These are phyloP conservation scores for Gynandropsis gynandra DNA, from an alignment of 345 rosid species.

Conservation along the genomic window DNA sequence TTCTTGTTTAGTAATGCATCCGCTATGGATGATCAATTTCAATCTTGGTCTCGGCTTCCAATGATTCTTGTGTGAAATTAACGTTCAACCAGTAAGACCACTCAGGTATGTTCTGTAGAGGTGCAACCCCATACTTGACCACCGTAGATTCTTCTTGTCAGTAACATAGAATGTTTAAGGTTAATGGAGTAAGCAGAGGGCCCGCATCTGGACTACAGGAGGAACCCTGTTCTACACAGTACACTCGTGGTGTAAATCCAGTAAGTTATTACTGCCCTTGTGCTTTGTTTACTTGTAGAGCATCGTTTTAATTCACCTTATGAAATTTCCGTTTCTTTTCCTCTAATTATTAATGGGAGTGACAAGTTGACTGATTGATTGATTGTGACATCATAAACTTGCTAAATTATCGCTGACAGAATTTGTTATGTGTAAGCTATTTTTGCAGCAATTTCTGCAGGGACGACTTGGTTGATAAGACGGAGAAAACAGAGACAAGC, in stretches of 20 bases:
- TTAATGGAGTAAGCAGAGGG: slow-evolving; percentile 24
- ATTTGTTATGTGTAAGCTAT: slow-evolving; percentile 30
- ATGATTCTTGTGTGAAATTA: background rate
- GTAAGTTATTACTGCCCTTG: slow-evolving; percentile 8
- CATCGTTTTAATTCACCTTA: slow-evolving; percentile 21
- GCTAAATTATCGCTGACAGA: slow-evolving; percentile 36
- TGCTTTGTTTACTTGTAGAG: slow-evolving; percentile 26
- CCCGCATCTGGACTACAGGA: slow-evolving; percentile 22
- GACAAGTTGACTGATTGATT: slow-evolving; percentile 25
- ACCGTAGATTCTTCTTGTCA: slow-evolving; percentile 11
- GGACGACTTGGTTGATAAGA: slow-evolving; percentile 25
- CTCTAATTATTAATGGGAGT: background rate
- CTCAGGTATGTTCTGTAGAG: slow-evolving; percentile 9
- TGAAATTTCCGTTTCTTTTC: background rate
- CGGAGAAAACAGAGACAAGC: slow-evolving; percentile 23
- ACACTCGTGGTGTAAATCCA: slow-evolving; percentile 22
- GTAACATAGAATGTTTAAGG: slow-evolving; percentile 23
- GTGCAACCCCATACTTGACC: slow-evolving; percentile 4
- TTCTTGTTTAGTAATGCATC: no score
- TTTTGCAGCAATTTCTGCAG: slow-evolving; percentile 24
- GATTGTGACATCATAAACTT: slow-evolving; percentile 30
- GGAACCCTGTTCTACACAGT: slow-evolving; percentile 18
- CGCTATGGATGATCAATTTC: no score
- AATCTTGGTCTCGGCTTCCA: no score
- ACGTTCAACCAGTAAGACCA: slow-evolving; percentile 1